These are phyloP conservation scores for Artemisia tridentata DNA, from an alignment of 129 eudicot species.

Conservation along the genomic window DNA sequence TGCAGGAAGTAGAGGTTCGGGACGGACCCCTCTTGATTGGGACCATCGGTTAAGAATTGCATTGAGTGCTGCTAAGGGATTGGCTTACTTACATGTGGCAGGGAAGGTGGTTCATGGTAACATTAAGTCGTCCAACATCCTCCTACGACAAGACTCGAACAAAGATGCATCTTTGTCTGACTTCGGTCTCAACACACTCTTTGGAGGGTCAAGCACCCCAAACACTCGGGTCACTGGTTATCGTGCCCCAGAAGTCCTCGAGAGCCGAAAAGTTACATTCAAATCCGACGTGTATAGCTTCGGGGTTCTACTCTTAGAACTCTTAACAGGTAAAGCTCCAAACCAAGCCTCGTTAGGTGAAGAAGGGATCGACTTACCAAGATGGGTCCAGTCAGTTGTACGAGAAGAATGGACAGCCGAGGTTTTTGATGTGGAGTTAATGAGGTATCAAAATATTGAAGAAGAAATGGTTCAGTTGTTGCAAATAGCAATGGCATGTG, in stretches of 20 bases:
- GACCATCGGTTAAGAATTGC: constrained; percentile 77
- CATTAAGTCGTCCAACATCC: constrained; percentile 86
- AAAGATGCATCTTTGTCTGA: constrained; percentile 61
- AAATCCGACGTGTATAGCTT: constrained; percentile 93
- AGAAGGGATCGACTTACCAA: constrained; percentile 87
- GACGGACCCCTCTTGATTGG: constrained; percentile 86
- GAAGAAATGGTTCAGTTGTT: constrained; percentile 94
- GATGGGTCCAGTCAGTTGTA: constrained; percentile 94
- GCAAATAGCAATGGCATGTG: constrained; percentile 92
- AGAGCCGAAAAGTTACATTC: constrained; percentile 62
- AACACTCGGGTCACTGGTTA: constrained; percentile 74
- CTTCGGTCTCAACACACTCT: constrained; percentile 69
- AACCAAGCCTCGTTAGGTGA: constrained; percentile 86
- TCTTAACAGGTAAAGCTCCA: constrained; percentile 87
- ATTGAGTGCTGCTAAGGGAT: constrained; percentile 62
- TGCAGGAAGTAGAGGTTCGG: constrained; percentile 89
- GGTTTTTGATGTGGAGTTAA: constrained; percentile 81
- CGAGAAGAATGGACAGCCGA: constrained; percentile 95
- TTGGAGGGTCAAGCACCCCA: constrained; percentile 41
- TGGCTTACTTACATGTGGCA: constrained; percentile 64
- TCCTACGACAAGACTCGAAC: constrained; percentile 52
- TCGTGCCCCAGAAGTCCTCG: constrained; percentile 82
- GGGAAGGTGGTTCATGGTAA: constrained; percentile 88
- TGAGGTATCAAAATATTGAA: constrained; percentile 72
- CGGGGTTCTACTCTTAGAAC: constrained; percentile 76